phyloP scores from a whole-genome alignment of 768 basidiomycete genomes.

The Hebeloma cylindrosporum region DNA sequence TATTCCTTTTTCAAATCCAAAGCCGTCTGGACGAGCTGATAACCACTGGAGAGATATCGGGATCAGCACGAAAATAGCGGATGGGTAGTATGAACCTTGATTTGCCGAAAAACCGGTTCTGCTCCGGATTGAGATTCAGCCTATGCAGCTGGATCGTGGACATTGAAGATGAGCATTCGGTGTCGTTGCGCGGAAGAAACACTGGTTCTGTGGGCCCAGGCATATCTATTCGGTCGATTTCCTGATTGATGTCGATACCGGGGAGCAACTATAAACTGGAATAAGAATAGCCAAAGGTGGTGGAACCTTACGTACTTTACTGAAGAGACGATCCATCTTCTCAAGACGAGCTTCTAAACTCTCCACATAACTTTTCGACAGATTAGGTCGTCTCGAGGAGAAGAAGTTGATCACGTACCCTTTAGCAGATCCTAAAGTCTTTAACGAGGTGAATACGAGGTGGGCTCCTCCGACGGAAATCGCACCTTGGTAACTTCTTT shows the following conservation, averaged over 20 bases:
- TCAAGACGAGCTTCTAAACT: conserved; percentile 60
- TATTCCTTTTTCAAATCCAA: conserved; percentile 57
- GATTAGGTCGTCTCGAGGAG: conserved; percentile 17
- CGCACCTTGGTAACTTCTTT: conserved; percentile 66
- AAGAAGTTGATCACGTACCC: conserved; percentile 39
- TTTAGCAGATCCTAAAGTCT: conserved; percentile 64
- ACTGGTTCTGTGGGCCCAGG: conserved; percentile 40
- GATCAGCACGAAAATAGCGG: neutral
- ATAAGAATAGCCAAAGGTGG: neutral
- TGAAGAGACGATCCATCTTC: conserved; percentile 63
- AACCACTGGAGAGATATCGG: conserved; percentile 36
- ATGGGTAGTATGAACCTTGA: conserved; percentile 33
- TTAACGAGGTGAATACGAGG: neutral
- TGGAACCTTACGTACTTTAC: conserved; percentile 40
- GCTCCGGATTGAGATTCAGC: conserved; percentile 37
- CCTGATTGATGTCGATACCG: conserved; percentile 60
- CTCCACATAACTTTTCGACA: conserved; percentile 52
- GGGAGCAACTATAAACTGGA: conserved; percentile 38
- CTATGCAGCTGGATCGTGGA: conserved; percentile 34
- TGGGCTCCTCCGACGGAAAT: conserved; percentile 19
- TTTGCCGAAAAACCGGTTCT: conserved; percentile 49
- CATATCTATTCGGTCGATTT: conserved; percentile 46
- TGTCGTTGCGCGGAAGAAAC: conserved; percentile 31
- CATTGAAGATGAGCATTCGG: conserved; percentile 27
- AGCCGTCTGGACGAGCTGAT: conserved; percentile 53